Percentiles rank a stretch among this genome's conserved stretches.
Conservation (phyloP, 208 protist genomes). For the Crithidia fasciculata region DNA sequence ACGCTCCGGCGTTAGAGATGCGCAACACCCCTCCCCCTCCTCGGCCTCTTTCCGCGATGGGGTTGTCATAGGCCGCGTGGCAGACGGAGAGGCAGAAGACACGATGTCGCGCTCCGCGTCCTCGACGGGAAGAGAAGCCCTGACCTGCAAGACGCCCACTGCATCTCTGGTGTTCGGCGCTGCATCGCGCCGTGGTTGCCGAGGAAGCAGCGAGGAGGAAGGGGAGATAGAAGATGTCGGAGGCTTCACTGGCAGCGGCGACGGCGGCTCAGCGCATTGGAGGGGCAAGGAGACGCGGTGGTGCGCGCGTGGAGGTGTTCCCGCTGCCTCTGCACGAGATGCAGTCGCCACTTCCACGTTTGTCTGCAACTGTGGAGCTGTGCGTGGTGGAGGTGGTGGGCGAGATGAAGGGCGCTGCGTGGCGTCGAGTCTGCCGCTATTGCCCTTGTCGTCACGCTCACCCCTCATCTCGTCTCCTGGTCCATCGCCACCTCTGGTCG, state of each 20-base stretch:
- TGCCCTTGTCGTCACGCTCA: no score
- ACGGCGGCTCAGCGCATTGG: not conserved
- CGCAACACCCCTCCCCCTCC: no score
- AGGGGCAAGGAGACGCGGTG: not conserved
- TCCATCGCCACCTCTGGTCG: no score
- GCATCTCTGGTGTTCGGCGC: not conserved
- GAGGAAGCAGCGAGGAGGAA: no score
- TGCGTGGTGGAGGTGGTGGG: conserved; percentile 8
- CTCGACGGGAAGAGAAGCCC: not conserved
- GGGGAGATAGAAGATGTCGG: no score
- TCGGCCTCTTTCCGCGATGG: no score
- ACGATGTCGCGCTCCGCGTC: conserved; percentile 28
- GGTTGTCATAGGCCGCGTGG: not conserved
- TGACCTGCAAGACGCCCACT: not conserved
- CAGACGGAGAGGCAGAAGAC: conserved; percentile 20
- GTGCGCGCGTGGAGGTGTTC: not conserved
- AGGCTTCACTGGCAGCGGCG: conserved; percentile 15
- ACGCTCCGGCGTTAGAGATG: conserved; percentile 15
- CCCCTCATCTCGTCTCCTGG: no score
- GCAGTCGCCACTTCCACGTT: not conserved
- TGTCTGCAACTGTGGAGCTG: not conserved
- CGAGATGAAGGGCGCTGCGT: conserved; percentile 9
- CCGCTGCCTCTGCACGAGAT: not conserved
- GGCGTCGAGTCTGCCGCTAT: no score
- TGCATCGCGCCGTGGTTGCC: no score